Evolutionary conservation across 2,329 filamentous ascomycete species (phyloP).

Genomic region (Ophiostoma angusticollis): DNA sequence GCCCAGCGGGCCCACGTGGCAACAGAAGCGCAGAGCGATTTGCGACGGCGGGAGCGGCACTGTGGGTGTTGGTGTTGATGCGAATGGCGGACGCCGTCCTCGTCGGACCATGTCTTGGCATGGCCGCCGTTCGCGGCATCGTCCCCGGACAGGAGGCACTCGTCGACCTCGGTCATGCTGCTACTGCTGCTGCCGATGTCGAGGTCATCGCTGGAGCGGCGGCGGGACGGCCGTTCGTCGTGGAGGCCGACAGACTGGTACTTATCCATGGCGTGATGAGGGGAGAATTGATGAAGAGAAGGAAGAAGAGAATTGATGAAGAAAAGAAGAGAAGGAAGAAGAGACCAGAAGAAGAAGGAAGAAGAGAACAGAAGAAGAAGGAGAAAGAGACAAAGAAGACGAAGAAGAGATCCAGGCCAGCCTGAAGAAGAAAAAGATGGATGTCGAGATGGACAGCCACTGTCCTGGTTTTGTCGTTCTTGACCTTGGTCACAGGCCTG

Average conservation of each 20-base stretch:
- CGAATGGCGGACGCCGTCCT: slow-evolving; percentile 9
- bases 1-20: slow-evolving; percentile 24
- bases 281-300: background rate
- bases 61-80: slow-evolving; percentile 7
- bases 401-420: background rate
- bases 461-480: slow-evolving; percentile 7
- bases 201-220: slow-evolving; percentile 19
- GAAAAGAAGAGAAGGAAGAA: background rate
- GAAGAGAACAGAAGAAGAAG: slow-evolving; percentile 1
- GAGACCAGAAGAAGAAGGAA: background rate
- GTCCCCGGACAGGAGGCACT: slow-evolving; percentile 27
- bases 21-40: slow-evolving; percentile 22
- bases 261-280: slow-evolving; percentile 9
- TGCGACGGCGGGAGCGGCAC: slow-evolving; percentile 17
- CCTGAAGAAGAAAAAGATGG: too few relatives aligned
- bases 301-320: background rate
- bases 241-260: slow-evolving; percentile 10
- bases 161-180: slow-evolving; percentile 25
- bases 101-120: slow-evolving; percentile 8
- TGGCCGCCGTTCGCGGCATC: slow-evolving; percentile 17
- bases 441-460: too few relatives aligned
- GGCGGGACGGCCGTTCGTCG: background rate
- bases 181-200: slow-evolving; percentile 20
- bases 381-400: background rate
- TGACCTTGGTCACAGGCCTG: too few relatives aligned